Evolutionary conservation across 257 asterid species (phyloP), one percentile per base, ranked within the genome.

Genomic region (Agastache rugosa): DNA sequence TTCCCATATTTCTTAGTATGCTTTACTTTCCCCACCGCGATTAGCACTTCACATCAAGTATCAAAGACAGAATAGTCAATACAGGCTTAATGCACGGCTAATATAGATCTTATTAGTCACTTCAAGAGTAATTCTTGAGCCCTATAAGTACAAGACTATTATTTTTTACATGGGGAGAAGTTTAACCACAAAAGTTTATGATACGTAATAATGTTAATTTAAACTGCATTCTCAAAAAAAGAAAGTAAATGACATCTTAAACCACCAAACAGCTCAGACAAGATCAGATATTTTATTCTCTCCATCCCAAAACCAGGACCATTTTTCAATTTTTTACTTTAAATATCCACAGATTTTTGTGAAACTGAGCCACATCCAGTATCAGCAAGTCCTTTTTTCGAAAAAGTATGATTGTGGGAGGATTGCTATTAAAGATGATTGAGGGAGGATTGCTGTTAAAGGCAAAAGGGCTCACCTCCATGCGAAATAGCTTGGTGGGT

Each of bases 401-500:
- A 59, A 20, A 62, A 54, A 50, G 31, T 14, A 23, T 22, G 34
- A 80, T 76, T 71, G 67, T 15, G 47, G 17, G 50, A 64, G 31
- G 50, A 74, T 44, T 41, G 4, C 8, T 39, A 48, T 15, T 11
- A 56, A 71, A 79, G 42, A 23, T 22, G 34, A 80, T 76, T 71
- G 67, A 15, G 47, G 17, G 50, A 64, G 31, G 50, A 74, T 44
- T 41, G 4, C 8, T 39, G 39, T 15, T 11, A 56, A 71, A 79
- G 42, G 74, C 31, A 39, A 73, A 51, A 53, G 12, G 12, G 71
- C 85, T 83, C 60, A 90, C 99, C 98, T 95, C 99, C 96, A 92
- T 84, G 55, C 98, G 93, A 75, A 89, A 88, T 55, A 95, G 80
- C 85, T 87, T 90, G 50, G 97, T 95, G 1, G 98, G 99, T 70